A percentile compares a stretch with the other conserved stretches of the same genome.
Conservation (phyloP, 163 green algal species). For the Picocystis sp. region DNA sequence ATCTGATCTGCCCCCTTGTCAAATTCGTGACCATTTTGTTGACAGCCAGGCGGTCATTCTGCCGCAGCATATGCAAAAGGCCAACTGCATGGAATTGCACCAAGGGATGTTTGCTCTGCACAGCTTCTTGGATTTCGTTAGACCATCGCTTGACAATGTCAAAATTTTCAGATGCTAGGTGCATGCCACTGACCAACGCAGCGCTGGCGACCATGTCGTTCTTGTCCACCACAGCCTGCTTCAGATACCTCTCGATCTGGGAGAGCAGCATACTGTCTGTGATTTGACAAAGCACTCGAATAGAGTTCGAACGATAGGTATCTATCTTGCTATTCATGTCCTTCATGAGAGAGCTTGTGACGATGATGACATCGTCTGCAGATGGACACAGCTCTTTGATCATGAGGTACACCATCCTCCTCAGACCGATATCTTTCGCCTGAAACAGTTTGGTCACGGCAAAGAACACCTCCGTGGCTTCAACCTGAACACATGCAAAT, state of each 20-base stretch:
- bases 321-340: constrained; percentile 96
- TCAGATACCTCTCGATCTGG: constrained; percentile 97
- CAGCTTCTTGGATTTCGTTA: constrained; percentile 87
- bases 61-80: constrained; percentile 77
- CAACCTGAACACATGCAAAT: constrained; percentile 36
- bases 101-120: constrained; percentile 62
- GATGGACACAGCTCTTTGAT: constrained; percentile 95
- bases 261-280: constrained; percentile 55
- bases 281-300: constrained; percentile 93
- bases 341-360: constrained; percentile 97
- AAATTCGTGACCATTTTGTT: constrained; percentile 90
- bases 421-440: constrained; percentile 81
- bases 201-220: constrained; percentile 69
- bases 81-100: constrained; percentile 86
- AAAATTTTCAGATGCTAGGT: constrained; percentile 61
- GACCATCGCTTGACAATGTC: constrained; percentile 94
- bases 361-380: constrained; percentile 95
- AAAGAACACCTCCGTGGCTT: constrained; percentile 97
- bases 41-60: constrained; percentile 80
- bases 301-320: constrained; percentile 91
- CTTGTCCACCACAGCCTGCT: constrained; percentile 97
- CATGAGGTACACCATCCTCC: constrained; percentile 95
- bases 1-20: constrained; percentile 54
- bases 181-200: constrained; percentile 66
- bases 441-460: constrained; percentile 97